phyloP scores from a whole-genome alignment of 495 filamentous ascomycete species.

The Xylaria intraflava region DNA sequence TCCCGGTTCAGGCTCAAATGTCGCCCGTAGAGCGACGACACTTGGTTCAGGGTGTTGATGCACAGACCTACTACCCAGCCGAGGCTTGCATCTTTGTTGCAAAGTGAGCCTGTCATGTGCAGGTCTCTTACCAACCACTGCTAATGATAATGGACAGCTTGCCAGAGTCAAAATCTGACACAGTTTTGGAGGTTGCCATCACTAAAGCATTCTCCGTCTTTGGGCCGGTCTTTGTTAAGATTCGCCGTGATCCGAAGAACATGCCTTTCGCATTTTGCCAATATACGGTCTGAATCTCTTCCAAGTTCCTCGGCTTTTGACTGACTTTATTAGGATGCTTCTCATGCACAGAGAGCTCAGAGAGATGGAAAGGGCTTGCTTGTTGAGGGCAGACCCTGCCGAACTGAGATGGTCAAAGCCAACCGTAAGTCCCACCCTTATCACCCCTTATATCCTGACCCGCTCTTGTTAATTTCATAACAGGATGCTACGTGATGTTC shows the following conservation, averaged over 20 bases:
- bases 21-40: conserved; percentile 6
- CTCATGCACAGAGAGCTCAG: conserved; percentile 46
- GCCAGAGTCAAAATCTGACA: conserved; percentile 40
- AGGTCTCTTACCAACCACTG: conserved; percentile 2
- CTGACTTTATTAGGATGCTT: conserved; percentile 25
- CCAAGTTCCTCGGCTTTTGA: neutral
- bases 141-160: conserved; percentile 24
- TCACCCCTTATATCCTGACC: neutral
- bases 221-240: conserved; percentile 56
- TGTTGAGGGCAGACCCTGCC: conserved; percentile 52
- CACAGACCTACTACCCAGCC: conserved; percentile 50
- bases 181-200: conserved; percentile 46
- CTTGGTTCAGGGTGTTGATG: conserved; percentile 37
- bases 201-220: conserved; percentile 44
- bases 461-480: conserved; percentile 9
- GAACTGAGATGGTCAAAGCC: conserved; percentile 50
- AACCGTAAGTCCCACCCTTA: conserved; percentile 42
- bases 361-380: conserved; percentile 36
- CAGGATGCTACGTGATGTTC: conserved; percentile 48
- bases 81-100: conserved; percentile 57
- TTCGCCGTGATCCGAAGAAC: conserved; percentile 47
- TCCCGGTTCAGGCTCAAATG: conserved; percentile 5
- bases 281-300: conserved; percentile 45
- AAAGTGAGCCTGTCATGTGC: conserved; percentile 46
- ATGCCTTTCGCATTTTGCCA: conserved; percentile 63